Conservation (phyloP, 148 eudicot genomes). For the Vaccinium myrtillus region DNA sequence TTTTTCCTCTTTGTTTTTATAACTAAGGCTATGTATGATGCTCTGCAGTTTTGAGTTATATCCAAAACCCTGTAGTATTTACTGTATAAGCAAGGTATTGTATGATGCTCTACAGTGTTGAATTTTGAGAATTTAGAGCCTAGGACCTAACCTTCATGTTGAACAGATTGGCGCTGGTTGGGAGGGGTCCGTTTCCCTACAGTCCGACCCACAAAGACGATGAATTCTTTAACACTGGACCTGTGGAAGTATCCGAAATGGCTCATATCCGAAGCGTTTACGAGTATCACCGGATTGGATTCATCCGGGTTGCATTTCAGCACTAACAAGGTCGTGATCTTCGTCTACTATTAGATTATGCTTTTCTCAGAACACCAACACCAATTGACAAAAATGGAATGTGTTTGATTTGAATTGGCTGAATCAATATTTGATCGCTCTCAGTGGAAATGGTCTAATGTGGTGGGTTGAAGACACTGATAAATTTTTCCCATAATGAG, state of each 20-base stretch:
- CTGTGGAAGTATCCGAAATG: conserved; percentile 75
- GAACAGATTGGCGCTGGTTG: conserved; percentile 71
- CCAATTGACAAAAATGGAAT: not conserved
- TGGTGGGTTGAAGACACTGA: not conserved
- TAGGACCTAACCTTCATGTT: conserved; percentile 58
- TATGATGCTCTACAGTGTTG: no score
- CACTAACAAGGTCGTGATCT: conserved; percentile 76
- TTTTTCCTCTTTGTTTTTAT: no score
- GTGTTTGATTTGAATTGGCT: not conserved
- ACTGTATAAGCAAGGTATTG: no score
- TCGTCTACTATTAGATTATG: conserved; percentile 33
- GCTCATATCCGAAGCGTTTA: conserved; percentile 64
- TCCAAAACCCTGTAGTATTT: no score
- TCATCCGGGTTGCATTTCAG: conserved; percentile 43
- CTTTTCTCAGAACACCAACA: no score
- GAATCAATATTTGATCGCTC: not conserved
- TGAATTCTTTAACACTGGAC: conserved; percentile 65
- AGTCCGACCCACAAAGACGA: conserved; percentile 77
- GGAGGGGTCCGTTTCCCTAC: conserved; percentile 73
- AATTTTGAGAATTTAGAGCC: no score
- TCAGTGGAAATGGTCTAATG: not conserved
- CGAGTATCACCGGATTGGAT: conserved; percentile 60
- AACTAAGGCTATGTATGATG: no score
- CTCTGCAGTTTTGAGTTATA: no score
- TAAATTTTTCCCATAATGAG: no score